Base-by-base conservation (phyloP, 805 yeast genomes). In the Metschnikowia orientalis region DNA sequence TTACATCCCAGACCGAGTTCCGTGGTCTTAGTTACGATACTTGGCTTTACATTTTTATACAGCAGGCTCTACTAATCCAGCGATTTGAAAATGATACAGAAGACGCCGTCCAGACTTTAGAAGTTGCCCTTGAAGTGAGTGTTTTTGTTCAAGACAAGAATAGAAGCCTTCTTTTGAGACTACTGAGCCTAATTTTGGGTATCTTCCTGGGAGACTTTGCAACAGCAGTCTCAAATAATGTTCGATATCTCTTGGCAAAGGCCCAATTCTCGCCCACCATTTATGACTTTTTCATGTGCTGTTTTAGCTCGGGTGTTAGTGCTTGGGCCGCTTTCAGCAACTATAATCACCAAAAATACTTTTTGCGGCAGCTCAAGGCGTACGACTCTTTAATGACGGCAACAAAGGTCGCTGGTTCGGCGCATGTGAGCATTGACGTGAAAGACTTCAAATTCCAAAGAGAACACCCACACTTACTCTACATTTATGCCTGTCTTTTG, bases 1-100 rank as follows among this genome's bases (percentile, higher is more conserved):
- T 57, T 47, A 71, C 78, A 0, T 72, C 84, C 0, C 69, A 70
- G 8, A 64, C 67, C 1, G 79, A 73, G 47, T 84, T 82, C 50
- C 68, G 95, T 37, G 96, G 95, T 0, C 59, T 88, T 13, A 61
- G 69, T 3, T 84, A 84, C 54, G 83, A 81, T 23, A 72, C 72
- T 22, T 92, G 98, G 98, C 87, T 87, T 55, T 77, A 74, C 41
- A 63, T 90, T 5, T 85, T 88, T 48, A 80, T 88, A 75, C 82
- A 81, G 48, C 77, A 82, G 46, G 79, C 95, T 0, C 55, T 90
- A 21, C 69, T 79, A 15, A 69, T 82, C 30, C 79, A 87, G 0
- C 71, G 70, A 40, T 73, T 68, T 49, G 78, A 77, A 15, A 80
- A 77, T 46, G 90, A 95, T 6, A 58, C 72, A 28, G 74, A 80